These are phyloP conservation scores for Tricholoma furcatifolium DNA, from an alignment of 768 basidiomycete species.

Conservation along the genomic window DNA sequence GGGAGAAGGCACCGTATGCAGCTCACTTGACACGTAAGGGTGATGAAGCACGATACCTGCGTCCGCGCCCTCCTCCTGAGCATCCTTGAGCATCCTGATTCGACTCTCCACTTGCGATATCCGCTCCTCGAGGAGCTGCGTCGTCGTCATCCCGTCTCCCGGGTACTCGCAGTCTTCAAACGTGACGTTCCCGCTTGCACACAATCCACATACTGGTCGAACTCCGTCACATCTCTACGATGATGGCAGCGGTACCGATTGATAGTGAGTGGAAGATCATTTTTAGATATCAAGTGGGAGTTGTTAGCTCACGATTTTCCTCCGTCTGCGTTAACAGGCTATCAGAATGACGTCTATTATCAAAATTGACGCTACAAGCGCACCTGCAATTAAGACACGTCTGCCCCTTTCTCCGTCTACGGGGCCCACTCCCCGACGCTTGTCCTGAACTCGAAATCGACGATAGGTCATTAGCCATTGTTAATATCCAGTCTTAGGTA, in stretches of 20 bases:
- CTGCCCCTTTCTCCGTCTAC: conserved; percentile 9
- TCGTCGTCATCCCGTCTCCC: conserved; percentile 1
- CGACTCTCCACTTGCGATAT: conserved; percentile 8
- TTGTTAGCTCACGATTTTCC: conserved; percentile 10
- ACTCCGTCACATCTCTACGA: conserved; percentile 14
- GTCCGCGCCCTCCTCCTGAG: neutral
- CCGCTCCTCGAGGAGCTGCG: conserved; percentile 8
- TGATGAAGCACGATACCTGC: conserved; percentile 6
- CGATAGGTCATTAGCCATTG: no score
- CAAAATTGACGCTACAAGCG: neutral
- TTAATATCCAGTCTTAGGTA: no score
- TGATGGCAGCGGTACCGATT: no score
- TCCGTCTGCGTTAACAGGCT: neutral
- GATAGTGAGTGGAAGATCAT: neutral
- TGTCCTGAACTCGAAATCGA: no score
- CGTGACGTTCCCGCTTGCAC: neutral
- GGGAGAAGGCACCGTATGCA: neutral
- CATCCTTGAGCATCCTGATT: conserved; percentile 4
- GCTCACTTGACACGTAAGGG: conserved; percentile 3
- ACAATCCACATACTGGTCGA: conserved; percentile 7
- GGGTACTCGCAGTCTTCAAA: conserved; percentile 18
- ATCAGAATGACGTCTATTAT: neutral
- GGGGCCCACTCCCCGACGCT: neutral
- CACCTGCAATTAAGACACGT: conserved; percentile 15
- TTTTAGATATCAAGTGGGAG: neutral